These are phyloP conservation scores for Stagonosporopsis cucurbitacearum DNA, from an alignment of 2,329 filamentous ascomycete species.

Conservation along the genomic window DNA sequence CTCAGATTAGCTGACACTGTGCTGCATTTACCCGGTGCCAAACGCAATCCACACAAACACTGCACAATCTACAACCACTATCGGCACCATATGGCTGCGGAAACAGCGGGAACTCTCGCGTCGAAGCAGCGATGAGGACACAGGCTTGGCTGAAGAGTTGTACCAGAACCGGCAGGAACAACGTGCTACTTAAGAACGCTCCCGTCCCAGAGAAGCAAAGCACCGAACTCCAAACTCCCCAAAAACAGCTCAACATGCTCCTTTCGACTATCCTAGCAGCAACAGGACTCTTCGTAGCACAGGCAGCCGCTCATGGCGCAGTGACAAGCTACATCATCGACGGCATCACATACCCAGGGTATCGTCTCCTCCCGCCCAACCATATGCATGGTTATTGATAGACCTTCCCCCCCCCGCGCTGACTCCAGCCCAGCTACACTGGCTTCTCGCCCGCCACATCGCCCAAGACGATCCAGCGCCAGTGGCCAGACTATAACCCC, in stretches of 20 bases:
- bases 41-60: not conserved
- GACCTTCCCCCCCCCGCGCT: no score
- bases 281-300: slow-evolving; percentile 37
- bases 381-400: no score
- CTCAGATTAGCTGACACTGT: slow-evolving; percentile 9
- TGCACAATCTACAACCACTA: slow-evolving; percentile 11
- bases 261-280: slow-evolving; percentile 46
- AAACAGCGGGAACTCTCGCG: slow-evolving; percentile 11
- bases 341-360: slow-evolving; percentile 43
- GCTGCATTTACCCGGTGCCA: slow-evolving; percentile 13
- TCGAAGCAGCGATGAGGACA: not conserved
- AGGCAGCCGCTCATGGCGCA: slow-evolving; percentile 45
- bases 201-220: not conserved
- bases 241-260: slow-evolving; percentile 43
- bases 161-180: not conserved
- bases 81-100: slow-evolving; percentile 7
- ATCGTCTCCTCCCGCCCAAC: no score
- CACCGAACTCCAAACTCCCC: slow-evolving; percentile 6
- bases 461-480: slow-evolving; percentile 62
- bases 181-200: slow-evolving; percentile 6
- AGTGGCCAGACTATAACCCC: slow-evolving; percentile 66
- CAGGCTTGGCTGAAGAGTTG: not conserved
- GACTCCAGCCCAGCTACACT: slow-evolving; percentile 55
- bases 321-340: slow-evolving; percentile 47
- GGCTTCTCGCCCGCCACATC: slow-evolving; percentile 59